These are phyloP conservation scores for Populus nigra DNA, from an alignment of 345 rosid genomes.

Conservation along the genomic window DNA sequence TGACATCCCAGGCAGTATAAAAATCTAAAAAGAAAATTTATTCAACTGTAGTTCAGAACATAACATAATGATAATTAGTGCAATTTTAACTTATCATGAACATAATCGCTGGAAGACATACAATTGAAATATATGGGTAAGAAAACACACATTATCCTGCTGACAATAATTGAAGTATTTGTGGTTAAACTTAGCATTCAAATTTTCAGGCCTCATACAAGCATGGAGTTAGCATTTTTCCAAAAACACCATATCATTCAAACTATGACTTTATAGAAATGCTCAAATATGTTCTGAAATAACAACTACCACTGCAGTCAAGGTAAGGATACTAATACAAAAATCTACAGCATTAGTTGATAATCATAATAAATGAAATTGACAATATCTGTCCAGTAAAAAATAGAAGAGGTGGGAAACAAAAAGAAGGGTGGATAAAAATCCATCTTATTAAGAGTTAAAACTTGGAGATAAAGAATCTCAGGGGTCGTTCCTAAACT, in stretches of 20 bases:
- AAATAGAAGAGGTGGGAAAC: background rate
- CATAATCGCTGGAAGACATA: background rate
- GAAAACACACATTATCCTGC: background rate
- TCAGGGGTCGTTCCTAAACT: background rate
- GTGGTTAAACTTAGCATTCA: background rate
- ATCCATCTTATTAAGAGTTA: background rate
- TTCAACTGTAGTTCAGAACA: conserved; percentile 13
- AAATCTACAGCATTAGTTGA: background rate
- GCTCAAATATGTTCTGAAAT: background rate
- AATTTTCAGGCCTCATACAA: background rate
- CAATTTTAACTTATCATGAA: background rate
- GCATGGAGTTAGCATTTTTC: background rate
- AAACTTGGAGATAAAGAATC: background rate
- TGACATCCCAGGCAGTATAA: conserved; percentile 92
- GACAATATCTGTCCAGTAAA: background rate
- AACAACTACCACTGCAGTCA: background rate
- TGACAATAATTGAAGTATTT: too few relatives aligned
- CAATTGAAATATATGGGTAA: background rate
- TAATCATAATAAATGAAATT: background rate
- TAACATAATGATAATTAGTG: conserved; percentile 3
- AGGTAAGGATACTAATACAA: background rate
- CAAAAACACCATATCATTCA: background rate
- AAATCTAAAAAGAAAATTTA: conserved; percentile 55
- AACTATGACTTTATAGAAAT: background rate
- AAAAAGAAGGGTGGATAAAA: background rate